A percentile compares a stretch with the other conserved stretches of the same genome.
phyloP scores from a whole-genome alignment of 306 rosid genomes.

The Sechiopsis laciniata region DNA sequence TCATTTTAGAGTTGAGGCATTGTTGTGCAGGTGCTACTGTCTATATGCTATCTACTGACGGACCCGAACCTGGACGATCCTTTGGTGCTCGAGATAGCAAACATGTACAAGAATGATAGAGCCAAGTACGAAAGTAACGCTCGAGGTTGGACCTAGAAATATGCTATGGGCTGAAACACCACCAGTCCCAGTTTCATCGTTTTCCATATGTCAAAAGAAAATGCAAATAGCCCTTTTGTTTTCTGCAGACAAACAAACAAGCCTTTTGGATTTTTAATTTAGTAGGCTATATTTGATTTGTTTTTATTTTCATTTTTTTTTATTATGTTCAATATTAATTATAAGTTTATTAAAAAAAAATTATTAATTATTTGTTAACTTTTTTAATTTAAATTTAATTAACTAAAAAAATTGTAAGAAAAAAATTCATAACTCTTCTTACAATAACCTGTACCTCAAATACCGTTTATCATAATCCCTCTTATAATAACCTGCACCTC shows the following conservation, averaged over 20 bases:
- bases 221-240: neutral
- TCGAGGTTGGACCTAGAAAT: conserved; percentile 21
- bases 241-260: neutral
- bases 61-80: conserved; percentile 24
- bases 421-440: too few species aligned
- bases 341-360: too few species aligned
- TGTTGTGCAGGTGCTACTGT: conserved; percentile 17
- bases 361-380: too few species aligned
- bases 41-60: conserved; percentile 18
- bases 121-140: conserved; percentile 12
- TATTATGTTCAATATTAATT: too few species aligned
- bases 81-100: conserved; percentile 18
- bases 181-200: neutral
- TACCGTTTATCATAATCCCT: too few species aligned
- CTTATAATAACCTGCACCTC: too few species aligned
- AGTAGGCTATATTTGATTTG: too few species aligned
- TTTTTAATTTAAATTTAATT: too few species aligned
- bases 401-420: too few species aligned
- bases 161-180: conserved; percentile 17
- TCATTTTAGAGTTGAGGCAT: neutral
- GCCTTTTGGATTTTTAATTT: neutral
- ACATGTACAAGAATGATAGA: conserved; percentile 15
- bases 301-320: too few species aligned
- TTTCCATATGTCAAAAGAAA: neutral
- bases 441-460: too few species aligned